Percentiles rank a stretch among this genome's conserved stretches.
Conservation (phyloP, 345 rosid species). For the Populus nigra region DNA sequence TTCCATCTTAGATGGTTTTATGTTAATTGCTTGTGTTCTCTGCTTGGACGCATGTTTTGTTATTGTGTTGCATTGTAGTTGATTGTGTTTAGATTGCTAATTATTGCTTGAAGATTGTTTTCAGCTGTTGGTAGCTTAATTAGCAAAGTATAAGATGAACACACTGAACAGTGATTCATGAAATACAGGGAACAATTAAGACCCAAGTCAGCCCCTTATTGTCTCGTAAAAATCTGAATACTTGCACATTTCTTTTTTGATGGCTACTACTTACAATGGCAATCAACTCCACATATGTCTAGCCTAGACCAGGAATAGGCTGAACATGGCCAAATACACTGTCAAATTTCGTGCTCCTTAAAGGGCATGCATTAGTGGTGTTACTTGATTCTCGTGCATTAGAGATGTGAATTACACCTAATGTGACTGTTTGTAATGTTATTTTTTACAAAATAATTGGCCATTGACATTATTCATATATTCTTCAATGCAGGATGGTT, state of each 20-base stretch:
- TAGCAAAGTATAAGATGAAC: not conserved
- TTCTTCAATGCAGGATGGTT: slow-evolving; percentile 63
- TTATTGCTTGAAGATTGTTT: not conserved
- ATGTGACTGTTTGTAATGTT: not conserved
- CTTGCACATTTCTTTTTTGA: not conserved
- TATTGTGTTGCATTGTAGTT: not conserved
- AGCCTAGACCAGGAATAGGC: not conserved
- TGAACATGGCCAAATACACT: not conserved
- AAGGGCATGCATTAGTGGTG: not conserved
- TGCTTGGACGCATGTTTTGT: not conserved
- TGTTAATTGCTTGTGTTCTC: not conserved
- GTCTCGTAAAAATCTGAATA: not conserved
- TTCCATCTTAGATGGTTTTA: not conserved
- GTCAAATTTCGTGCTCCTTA: not conserved
- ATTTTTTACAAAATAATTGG: not conserved
- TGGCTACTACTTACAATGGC: not conserved
- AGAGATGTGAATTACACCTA: not conserved
- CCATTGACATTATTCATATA: not conserved
- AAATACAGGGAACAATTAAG: not conserved
- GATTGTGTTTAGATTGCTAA: not conserved
- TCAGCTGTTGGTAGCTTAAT: not conserved
- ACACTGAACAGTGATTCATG: not conserved
- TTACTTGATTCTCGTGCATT: not conserved
- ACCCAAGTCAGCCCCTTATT: not conserved
- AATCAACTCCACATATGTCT: too few species aligned